Base-by-base conservation (phyloP, 306 rosid species). In the Hylodesmum podocarpum region DNA sequence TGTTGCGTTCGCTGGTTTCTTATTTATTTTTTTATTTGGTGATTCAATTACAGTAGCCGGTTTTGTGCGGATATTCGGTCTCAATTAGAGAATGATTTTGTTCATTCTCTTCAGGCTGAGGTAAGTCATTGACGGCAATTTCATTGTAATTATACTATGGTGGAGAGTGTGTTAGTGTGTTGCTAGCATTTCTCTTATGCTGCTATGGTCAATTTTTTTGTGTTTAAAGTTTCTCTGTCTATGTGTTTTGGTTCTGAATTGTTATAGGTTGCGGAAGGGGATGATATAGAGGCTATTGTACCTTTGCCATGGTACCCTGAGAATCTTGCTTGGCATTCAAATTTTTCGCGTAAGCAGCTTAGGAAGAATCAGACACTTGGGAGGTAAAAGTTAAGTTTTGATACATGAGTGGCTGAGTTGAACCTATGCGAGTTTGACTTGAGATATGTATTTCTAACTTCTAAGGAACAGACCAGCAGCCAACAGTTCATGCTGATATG, bases 271-370 rank as follows among this genome's bases (percentile, higher is more conserved):
- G 44, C 51, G 63, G 90, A 91, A 75, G 91, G 86, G 31, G 89
- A 82, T 46, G 91, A 90, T 66, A 65, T 36, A 3, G 88, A 84
- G 72, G 91, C 98, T 33, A 87, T 94, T 80, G 79, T 85, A 69
- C 97, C 98, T 13, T 84, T 94, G 82, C 86, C 91, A 27, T 94
- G 98, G 98, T 94, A 94, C 86, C 97, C 97, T 75, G 85, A 85
- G 31, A 87, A 88, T 81, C 89, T 94, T 59, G 98, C 98, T 58
- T 94, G 97, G 97, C 98, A 91, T 76, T 94, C 94, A 1, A 94
- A 86, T 70, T 94, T 94, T 68, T 94, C 97, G 29, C 91, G 98
- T 43, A 94, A 85, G 97, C 98, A 94, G 86, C 91, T 91, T 70
- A 86, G 98, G 91, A 94, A 91, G 87, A 94, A 88, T 65, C 96